Conservation (phyloP, 2,329 filamentous ascomycete species). For the Leptographium procerum region DNA sequence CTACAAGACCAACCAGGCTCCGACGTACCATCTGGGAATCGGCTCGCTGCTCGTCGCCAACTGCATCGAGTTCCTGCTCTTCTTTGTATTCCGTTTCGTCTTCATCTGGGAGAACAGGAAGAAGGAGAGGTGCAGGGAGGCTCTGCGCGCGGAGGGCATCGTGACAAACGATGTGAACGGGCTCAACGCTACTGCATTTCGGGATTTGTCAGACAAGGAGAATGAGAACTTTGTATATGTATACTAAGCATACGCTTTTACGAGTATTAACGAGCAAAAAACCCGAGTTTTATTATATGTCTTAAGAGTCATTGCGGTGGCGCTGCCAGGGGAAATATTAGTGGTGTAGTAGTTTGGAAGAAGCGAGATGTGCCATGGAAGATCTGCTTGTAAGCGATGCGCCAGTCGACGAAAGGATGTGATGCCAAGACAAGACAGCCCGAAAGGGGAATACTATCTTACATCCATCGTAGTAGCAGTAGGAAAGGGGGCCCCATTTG, state of each 20-base stretch:
- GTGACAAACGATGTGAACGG: slow-evolving; percentile 17
- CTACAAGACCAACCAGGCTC: slow-evolving; percentile 41
- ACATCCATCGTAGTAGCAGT: too few relatives aligned
- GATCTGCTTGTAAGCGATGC: too few relatives aligned
- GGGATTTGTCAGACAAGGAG: slow-evolving; percentile 29
- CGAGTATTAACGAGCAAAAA: too few relatives aligned
- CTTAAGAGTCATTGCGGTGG: too few relatives aligned
- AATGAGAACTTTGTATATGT: slow-evolving; percentile 31
- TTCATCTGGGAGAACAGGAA: slow-evolving; percentile 29
- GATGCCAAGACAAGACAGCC: not conserved
- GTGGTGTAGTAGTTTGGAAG: too few relatives aligned
- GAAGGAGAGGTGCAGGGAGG: slow-evolving; percentile 16
- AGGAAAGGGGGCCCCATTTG: not conserved
- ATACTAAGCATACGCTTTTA: slow-evolving; percentile 19
- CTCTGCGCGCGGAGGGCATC: slow-evolving; percentile 9
- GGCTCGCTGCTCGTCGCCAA: slow-evolving; percentile 29
- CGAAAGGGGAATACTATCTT: too few relatives aligned
- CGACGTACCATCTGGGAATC: slow-evolving; percentile 26
- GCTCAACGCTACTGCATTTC: slow-evolving; percentile 26
- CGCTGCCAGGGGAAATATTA: too few relatives aligned
- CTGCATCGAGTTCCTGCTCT: slow-evolving; percentile 25
- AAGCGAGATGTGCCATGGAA: not conserved
- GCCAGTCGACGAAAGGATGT: too few relatives aligned
- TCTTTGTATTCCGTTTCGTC: slow-evolving; percentile 26
- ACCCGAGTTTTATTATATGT: too few relatives aligned